Percentiles rank a stretch among this genome's conserved stretches.
Evolutionary conservation across 495 filamentous ascomycete species (phyloP).

Genomic region (Friedmanniomyces endolithicus): DNA sequence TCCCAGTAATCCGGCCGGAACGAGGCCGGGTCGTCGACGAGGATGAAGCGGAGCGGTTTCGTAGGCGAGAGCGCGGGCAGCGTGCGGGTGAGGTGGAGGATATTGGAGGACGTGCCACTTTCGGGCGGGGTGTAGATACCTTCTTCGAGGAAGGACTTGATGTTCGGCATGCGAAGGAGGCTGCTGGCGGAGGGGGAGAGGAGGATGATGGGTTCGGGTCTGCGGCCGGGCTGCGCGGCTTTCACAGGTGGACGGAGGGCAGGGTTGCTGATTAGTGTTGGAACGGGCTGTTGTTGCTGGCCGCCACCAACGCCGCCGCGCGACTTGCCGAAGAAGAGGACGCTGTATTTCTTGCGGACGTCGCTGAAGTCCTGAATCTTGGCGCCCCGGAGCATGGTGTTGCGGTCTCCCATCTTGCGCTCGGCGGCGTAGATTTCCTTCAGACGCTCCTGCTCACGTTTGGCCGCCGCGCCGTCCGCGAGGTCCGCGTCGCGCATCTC

Average conservation of each 20-base stretch:
- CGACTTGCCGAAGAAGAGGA: constrained; percentile 53
- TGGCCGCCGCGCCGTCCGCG: constrained; percentile 46
- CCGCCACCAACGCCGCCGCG: background rate
- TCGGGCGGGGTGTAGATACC: constrained; percentile 72
- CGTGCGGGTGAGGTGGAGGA: constrained; percentile 70
- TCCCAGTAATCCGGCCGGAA: constrained; percentile 98
- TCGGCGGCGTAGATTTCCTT: constrained; percentile 84
- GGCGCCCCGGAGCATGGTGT: constrained; percentile 72
- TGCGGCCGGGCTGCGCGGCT: constrained; percentile 36
- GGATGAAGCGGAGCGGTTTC: constrained; percentile 78
- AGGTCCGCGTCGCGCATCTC: constrained; percentile 37
- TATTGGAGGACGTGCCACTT: constrained; percentile 48
- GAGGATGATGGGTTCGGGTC: constrained; percentile 90
- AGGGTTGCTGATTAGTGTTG: constrained; percentile 31
- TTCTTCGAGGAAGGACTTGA: constrained; percentile 84
- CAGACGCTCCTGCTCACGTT: constrained; percentile 64
- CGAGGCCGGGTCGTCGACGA: constrained; percentile 81
- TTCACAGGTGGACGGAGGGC: constrained; percentile 14
- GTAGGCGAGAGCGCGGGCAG: constrained; percentile 60
- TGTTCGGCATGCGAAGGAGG: constrained; percentile 92
- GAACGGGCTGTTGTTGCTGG: constrained; percentile 16
- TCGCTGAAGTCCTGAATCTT: constrained; percentile 88
- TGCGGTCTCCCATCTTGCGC: constrained; percentile 81
- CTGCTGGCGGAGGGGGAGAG: constrained; percentile 96
- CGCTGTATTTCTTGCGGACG: constrained; percentile 61